These are phyloP conservation scores for Pezicula neosporulosa DNA, from an alignment of 2,329 filamentous ascomycete species.

Conservation along the genomic window DNA sequence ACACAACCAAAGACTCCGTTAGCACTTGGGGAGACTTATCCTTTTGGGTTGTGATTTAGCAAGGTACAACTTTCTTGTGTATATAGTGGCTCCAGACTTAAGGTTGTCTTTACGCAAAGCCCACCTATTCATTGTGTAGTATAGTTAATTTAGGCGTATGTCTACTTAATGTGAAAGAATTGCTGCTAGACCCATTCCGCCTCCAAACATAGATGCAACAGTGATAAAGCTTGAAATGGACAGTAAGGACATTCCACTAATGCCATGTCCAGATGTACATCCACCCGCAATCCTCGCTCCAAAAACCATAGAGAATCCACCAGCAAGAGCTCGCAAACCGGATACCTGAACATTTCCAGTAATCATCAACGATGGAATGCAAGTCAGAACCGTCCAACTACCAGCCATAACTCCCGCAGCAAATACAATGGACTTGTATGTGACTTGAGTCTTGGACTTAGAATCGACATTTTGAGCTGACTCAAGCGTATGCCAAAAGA, in stretches of 20 bases:
- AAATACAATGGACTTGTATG: slow-evolving; percentile 38
- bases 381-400: slow-evolving; percentile 35
- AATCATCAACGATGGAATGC: slow-evolving; percentile 28
- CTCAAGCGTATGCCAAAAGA: slow-evolving; percentile 43
- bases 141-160: too few relatives aligned
- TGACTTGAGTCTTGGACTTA: not conserved
- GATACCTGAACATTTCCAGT: slow-evolving; percentile 26
- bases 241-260: slow-evolving; percentile 62
- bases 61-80: too few relatives aligned
- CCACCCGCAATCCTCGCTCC: slow-evolving; percentile 62
- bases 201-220: slow-evolving; percentile 53
- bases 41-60: not conserved
- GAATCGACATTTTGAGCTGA: not conserved
- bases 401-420: slow-evolving; percentile 47
- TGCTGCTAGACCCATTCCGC: slow-evolving; percentile 35
- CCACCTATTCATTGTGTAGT: too few relatives aligned
- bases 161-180: not conserved
- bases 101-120: too few relatives aligned
- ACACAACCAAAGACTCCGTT: slow-evolving; percentile 2
- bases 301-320: slow-evolving; percentile 55
- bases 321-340: slow-evolving; percentile 40
- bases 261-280: slow-evolving; percentile 67
- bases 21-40: slow-evolving; percentile 3
- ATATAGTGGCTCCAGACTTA: too few relatives aligned
- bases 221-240: slow-evolving; percentile 60